Percentiles rank a stretch among this genome's conserved stretches.
Evolutionary conservation across 306 rosid genomes (phyloP).

Genomic region (Purshia tridentata): DNA sequence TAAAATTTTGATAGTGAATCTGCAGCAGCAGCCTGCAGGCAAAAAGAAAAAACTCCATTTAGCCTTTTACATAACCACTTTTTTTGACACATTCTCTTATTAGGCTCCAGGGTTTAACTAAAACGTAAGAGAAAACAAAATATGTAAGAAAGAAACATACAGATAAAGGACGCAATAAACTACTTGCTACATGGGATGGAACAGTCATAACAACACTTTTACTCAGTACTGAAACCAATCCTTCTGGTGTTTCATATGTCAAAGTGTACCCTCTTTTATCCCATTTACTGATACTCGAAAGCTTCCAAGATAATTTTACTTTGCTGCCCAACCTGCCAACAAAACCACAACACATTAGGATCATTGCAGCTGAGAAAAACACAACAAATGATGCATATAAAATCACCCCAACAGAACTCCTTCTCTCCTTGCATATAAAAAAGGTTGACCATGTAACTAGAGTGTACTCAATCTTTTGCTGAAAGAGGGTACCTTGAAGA

Average conservation of each 20-base stretch:
- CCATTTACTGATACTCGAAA: conserved; percentile 65
- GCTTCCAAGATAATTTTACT: conserved; percentile 92
- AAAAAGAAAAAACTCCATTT: conserved; percentile 7
- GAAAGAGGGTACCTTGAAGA: conserved; percentile 55
- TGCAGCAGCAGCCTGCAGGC: conserved; percentile 70
- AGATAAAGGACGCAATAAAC: conserved; percentile 73
- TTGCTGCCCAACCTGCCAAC: conserved; percentile 74
- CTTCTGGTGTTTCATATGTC: conserved; percentile 89
- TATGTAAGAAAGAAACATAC: conserved; percentile 50
- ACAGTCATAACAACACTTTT: conserved; percentile 84
- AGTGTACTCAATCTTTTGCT: conserved; percentile 3
- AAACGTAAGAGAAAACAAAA: conserved; percentile 12
- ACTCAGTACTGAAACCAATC: conserved; percentile 65
- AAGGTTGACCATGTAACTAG: conserved; percentile 12
- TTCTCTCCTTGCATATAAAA: conserved; percentile 8
- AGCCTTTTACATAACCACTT: conserved; percentile 11
- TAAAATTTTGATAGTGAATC: conserved; percentile 84
- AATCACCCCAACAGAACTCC: background rate
- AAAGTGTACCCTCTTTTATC: conserved; percentile 68
- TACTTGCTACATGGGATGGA: conserved; percentile 82
- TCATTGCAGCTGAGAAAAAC: conserved; percentile 18
- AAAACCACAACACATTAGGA: conserved; percentile 25
- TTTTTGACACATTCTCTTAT: background rate
- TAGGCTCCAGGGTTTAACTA: background rate
- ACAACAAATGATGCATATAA: background rate